These are phyloP conservation scores for Lactifluus volemus DNA, from an alignment of 768 basidiomycete genomes.

Conservation along the genomic window DNA sequence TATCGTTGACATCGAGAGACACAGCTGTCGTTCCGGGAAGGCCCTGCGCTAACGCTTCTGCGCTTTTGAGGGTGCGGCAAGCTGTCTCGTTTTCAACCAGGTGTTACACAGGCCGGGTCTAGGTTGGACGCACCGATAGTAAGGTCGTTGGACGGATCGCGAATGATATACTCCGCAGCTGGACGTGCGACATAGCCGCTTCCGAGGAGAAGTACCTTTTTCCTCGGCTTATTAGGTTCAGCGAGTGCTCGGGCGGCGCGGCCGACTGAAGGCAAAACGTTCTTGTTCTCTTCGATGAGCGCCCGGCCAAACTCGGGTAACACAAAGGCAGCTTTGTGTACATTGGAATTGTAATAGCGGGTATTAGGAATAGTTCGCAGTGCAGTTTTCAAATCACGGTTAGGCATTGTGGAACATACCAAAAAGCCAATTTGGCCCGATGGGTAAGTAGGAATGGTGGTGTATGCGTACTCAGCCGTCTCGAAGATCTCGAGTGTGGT, in stretches of 20 bases:
- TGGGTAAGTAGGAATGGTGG: slow-evolving; percentile 96
- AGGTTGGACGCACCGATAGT: slow-evolving; percentile 57
- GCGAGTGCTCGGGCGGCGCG: slow-evolving; percentile 42
- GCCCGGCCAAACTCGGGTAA: slow-evolving; percentile 88
- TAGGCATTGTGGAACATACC: slow-evolving; percentile 70
- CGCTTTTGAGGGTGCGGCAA: slow-evolving; percentile 78
- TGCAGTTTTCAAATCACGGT: slow-evolving; percentile 62
- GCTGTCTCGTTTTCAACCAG: slow-evolving; percentile 34
- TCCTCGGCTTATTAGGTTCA: slow-evolving; percentile 40
- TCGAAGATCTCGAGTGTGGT: slow-evolving; percentile 72
- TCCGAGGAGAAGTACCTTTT: slow-evolving; percentile 82
- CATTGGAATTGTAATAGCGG: slow-evolving; percentile 74
- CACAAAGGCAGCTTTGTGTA: slow-evolving; percentile 79
- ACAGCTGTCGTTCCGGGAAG: slow-evolving; percentile 66
- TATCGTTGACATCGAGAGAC: slow-evolving; percentile 72
- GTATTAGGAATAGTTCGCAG: slow-evolving; percentile 62
- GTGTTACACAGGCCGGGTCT: not conserved
- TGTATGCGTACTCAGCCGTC: slow-evolving; percentile 82
- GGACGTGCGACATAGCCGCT: slow-evolving; percentile 94
- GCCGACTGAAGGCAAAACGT: slow-evolving; percentile 71
- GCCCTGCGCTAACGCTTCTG: slow-evolving; percentile 56
- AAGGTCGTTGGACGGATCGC: slow-evolving; percentile 70
- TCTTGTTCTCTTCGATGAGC: slow-evolving; percentile 61
- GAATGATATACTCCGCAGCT: slow-evolving; percentile 90
- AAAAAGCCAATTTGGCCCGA: slow-evolving; percentile 97